A percentile compares a stretch with the other conserved stretches of the same genome.
phyloP scores from a whole-genome alignment of 2,329 filamentous ascomycete species.

The Pestalotiopsis sp. region DNA sequence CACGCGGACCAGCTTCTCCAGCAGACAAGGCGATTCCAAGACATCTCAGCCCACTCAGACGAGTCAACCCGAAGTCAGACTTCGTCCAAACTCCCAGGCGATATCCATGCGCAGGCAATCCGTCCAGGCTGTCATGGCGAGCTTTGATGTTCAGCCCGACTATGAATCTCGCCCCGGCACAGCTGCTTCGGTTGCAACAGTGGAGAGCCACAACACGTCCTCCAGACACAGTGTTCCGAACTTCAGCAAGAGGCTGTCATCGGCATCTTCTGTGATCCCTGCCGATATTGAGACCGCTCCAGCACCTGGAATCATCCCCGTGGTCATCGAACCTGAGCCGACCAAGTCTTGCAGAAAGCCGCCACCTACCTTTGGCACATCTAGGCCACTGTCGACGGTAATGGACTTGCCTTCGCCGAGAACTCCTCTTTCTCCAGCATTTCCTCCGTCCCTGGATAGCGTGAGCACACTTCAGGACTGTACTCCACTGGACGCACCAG shows the following conservation, averaged over 20 bases:
- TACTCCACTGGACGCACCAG: not conserved
- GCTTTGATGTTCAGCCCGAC: slow-evolving; percentile 42
- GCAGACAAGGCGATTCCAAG: slow-evolving; percentile 35
- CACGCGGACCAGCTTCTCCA: slow-evolving; percentile 52
- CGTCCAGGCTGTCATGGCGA: slow-evolving; percentile 48
- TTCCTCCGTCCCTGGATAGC: slow-evolving; percentile 17
- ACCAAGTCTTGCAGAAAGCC: slow-evolving; percentile 34
- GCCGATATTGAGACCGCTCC: slow-evolving; percentile 19
- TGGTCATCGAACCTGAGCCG: slow-evolving; percentile 26
- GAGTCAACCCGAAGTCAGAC: slow-evolving; percentile 38
- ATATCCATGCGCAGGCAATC: slow-evolving; percentile 56
- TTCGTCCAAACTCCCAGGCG: slow-evolving; percentile 55
- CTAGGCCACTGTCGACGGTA: slow-evolving; percentile 57
- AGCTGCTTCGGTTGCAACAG: slow-evolving; percentile 18
- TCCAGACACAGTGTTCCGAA: slow-evolving; percentile 44
- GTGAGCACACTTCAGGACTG: not conserved
- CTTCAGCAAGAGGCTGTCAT: slow-evolving; percentile 56
- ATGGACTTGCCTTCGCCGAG: slow-evolving; percentile 54
- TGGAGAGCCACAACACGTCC: slow-evolving; percentile 26
- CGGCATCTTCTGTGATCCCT: slow-evolving; percentile 22
- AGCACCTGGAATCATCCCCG: not conserved
- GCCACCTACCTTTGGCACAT: slow-evolving; percentile 50
- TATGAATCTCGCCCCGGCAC: slow-evolving; percentile 29
- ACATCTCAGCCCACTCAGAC: slow-evolving; percentile 24
- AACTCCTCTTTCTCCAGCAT: slow-evolving; percentile 26